phyloP scores from a whole-genome alignment of 2,329 filamentous ascomycete species.

The Lecanicillium sp. region DNA sequence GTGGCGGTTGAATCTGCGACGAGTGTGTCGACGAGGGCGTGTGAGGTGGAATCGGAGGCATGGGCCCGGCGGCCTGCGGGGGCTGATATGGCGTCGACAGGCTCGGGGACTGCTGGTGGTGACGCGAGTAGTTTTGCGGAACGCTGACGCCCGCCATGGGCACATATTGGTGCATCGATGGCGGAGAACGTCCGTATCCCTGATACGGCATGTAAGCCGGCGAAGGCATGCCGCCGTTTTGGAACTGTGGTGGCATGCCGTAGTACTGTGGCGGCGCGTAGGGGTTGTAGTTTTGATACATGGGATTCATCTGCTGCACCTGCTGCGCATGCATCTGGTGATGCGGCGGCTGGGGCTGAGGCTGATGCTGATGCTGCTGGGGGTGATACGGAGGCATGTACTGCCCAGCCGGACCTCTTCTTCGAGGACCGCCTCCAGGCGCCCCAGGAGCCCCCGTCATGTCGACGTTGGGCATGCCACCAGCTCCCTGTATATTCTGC shows the following conservation, averaged over 20 bases:
- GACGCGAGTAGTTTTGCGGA: constrained; percentile 39
- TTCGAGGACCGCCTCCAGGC: constrained; percentile 26
- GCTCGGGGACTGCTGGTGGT: constrained; percentile 43
- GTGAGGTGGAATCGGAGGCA: constrained; percentile 32
- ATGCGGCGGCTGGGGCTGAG: constrained; percentile 25
- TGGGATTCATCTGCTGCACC: constrained; percentile 35
- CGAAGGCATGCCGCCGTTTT: constrained; percentile 38
- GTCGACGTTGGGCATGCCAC: constrained; percentile 25
- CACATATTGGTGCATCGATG: constrained; percentile 46
- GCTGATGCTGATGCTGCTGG: constrained; percentile 21
- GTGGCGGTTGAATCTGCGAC: constrained; percentile 31
- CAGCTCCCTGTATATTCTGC: constrained; percentile 49
- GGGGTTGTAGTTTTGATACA: constrained; percentile 45
- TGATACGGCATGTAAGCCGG: constrained; percentile 42
- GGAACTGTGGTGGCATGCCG: constrained; percentile 54
- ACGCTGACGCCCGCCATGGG: constrained; percentile 41
- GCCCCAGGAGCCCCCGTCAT: constrained; percentile 19
- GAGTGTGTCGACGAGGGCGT: constrained; percentile 48
- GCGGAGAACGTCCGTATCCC: constrained; percentile 40
- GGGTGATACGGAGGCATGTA: constrained; percentile 30
- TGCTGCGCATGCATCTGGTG: constrained; percentile 21
- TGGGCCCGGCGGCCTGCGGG: constrained; percentile 31
- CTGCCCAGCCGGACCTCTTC: constrained; percentile 28
- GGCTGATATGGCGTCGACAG: constrained; percentile 51
- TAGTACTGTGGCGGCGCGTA: constrained; percentile 41